These are phyloP conservation scores for Rosellinia necatrix DNA, from an alignment of 2,329 filamentous ascomycete species.

Conservation along the genomic window DNA sequence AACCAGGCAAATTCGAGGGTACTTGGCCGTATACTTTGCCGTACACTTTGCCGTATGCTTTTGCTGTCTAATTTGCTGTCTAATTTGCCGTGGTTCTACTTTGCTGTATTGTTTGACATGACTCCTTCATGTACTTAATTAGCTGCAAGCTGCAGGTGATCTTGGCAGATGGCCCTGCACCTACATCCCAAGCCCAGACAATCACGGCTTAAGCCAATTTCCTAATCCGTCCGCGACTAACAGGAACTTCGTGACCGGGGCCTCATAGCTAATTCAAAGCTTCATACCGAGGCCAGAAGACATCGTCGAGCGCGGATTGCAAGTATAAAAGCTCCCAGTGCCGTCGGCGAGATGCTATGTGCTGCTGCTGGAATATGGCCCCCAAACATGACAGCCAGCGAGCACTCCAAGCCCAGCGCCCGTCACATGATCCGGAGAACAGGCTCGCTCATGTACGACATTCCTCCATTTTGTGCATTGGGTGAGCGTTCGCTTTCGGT, in stretches of 20 bases:
- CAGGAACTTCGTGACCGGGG: slow-evolving; percentile 8
- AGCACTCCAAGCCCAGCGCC: slow-evolving; percentile 26
- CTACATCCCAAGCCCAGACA: slow-evolving; percentile 19
- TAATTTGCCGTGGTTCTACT: too few relatives aligned
- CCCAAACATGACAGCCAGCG: slow-evolving; percentile 27
- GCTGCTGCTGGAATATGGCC: slow-evolving; percentile 25
- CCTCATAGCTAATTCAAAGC: slow-evolving; percentile 13
- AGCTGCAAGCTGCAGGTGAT: slow-evolving; percentile 29
- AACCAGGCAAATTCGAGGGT: slow-evolving; percentile 1
- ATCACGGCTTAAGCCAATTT: slow-evolving; percentile 26
- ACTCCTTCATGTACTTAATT: slow-evolving; percentile 6
- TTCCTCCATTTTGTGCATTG: slow-evolving; percentile 34
- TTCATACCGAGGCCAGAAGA: slow-evolving; percentile 9
- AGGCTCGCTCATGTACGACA: slow-evolving; percentile 35
- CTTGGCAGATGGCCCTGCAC: slow-evolving; percentile 30
- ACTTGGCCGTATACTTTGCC: background rate
- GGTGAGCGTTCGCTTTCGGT: slow-evolving; percentile 36
- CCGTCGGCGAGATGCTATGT: slow-evolving; percentile 21
- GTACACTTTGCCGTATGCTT: too few relatives aligned
- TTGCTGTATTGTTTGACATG: too few relatives aligned
- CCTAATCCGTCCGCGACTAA: slow-evolving; percentile 28
- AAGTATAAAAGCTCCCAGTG: slow-evolving; percentile 27
- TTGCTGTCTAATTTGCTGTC: too few relatives aligned
- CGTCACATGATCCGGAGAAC: slow-evolving; percentile 38
- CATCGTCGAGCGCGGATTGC: slow-evolving; percentile 14